Evolutionary conservation across 768 basidiomycete species (phyloP).

Genomic region (Podaxis sp.): DNA sequence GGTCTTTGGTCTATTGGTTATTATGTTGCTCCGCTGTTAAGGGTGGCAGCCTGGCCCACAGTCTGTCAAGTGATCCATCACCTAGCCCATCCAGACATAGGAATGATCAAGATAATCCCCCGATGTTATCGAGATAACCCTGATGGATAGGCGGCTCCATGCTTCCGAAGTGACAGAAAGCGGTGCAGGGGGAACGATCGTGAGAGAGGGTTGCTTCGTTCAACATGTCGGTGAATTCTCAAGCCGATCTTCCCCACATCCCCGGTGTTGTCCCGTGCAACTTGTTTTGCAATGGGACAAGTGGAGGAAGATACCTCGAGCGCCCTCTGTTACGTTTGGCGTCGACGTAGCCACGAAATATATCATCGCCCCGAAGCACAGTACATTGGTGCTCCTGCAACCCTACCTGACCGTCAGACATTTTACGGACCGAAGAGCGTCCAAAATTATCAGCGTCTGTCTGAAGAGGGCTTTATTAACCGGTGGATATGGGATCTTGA

Average conservation of each 20-base stretch:
- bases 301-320: background rate
- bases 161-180: slow-evolving; percentile 10
- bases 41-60: background rate
- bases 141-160: background rate
- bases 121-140: slow-evolving; percentile 10
- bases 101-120: background rate
- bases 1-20: background rate
- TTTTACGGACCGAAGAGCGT: too few relatives aligned
- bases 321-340: background rate
- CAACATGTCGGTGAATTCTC: background rate
- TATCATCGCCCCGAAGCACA: background rate
- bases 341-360: background rate
- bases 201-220: slow-evolving; percentile 9
- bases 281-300: background rate
- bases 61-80: background rate
- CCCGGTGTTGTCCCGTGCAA: background rate
- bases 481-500: slow-evolving; percentile 9
- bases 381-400: background rate
- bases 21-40: background rate
- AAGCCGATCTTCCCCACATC: background rate
- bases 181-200: slow-evolving; percentile 3
- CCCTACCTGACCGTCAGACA: background rate
- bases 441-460: background rate
- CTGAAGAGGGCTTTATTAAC: background rate
- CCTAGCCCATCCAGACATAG: background rate